phyloP scores from a whole-genome alignment of 2,329 filamentous ascomycete species.

The Fusarium praegraminearum region DNA sequence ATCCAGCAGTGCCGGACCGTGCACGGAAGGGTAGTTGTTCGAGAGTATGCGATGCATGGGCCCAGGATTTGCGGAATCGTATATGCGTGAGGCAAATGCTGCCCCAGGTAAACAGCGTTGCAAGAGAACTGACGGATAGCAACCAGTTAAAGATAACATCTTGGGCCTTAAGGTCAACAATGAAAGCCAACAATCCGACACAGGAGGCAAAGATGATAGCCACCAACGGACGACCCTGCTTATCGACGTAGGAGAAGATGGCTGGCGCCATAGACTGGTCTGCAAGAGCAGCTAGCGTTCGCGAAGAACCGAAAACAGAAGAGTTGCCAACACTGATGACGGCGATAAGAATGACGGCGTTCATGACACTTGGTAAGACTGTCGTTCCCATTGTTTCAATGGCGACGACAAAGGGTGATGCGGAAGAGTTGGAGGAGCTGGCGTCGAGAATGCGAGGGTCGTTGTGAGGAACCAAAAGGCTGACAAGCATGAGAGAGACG shows the following conservation, averaged over 20 bases:
- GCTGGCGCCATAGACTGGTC: slow-evolving; percentile 86
- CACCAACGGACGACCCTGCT: slow-evolving; percentile 80
- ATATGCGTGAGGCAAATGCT: slow-evolving; percentile 92
- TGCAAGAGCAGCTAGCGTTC: slow-evolving; percentile 88
- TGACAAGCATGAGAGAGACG: slow-evolving; percentile 82
- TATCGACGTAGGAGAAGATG: slow-evolving; percentile 83
- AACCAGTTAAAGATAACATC: slow-evolving; percentile 81
- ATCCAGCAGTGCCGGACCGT: slow-evolving; percentile 81
- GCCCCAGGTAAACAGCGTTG: slow-evolving; percentile 81
- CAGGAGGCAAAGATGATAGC: slow-evolving; percentile 75
- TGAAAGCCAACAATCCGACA: slow-evolving; percentile 80
- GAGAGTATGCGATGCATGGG: slow-evolving; percentile 71
- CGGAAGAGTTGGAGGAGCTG: slow-evolving; percentile 71
- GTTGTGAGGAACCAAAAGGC: slow-evolving; percentile 81
- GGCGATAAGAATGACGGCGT: slow-evolving; percentile 90
- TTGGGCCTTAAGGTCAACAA: slow-evolving; percentile 73
- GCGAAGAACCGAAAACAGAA: slow-evolving; percentile 90
- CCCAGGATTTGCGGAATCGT: slow-evolving; percentile 86
- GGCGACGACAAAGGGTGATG: slow-evolving; percentile 92
- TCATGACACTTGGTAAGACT: slow-evolving; percentile 87
- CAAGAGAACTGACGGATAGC: slow-evolving; percentile 76
- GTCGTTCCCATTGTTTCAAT: slow-evolving; percentile 87
- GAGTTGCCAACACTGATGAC: slow-evolving; percentile 93
- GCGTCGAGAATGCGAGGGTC: slow-evolving; percentile 72
- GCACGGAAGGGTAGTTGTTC: slow-evolving; percentile 83